Evolutionary conservation across 345 rosid genomes (phyloP), one percentile per base, ranked within the genome.

Genomic region (Hibiscus tridactylites): DNA sequence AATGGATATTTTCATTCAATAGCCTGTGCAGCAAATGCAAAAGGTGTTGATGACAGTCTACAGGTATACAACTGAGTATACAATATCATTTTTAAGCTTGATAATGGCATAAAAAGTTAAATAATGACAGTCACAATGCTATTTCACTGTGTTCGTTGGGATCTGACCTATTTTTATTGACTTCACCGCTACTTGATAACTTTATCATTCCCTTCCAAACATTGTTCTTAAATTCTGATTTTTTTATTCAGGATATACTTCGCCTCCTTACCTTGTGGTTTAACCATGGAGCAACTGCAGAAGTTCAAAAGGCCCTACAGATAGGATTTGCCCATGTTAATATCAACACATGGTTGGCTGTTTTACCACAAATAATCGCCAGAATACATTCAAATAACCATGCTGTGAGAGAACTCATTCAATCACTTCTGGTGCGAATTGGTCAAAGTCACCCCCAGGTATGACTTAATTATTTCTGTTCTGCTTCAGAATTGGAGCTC

Each of bases 361-460:
- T 95, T 78, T 82, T 95, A 74, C 99, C 99, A 21, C 99, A 95
- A 84, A 95, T 95, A 84, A 95, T 95, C 79, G 99, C 99, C 78
- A 87, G 99, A 84, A 95, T 95, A 76, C 99, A 95, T 84, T 95
- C 98, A 70, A 95, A 95, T 79, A 92, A 87, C 78, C 91, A 79
- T 77, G 92, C 98, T 71, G 96, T 95, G 71, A 87, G 99, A 79
- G 96, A 89, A 80, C 84, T 95, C 69, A 92, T 95, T 80, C 99
- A 92, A 76, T 86, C 94, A 29, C 98, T 95, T 78, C 79, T 95
- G 79, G 91, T 95, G 77, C 90, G 98, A 79, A 95, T 95, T 78
- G 99, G 99, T 42, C 92, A 86, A 84, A 83, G 64, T 68, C 99
- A 95, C 85, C 99, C 99, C 61, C 99, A 95, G 99, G 99, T 94